These are phyloP conservation scores for Oxyria digyna DNA, from an alignment of 148 eudicot genomes.

Conservation along the genomic window DNA sequence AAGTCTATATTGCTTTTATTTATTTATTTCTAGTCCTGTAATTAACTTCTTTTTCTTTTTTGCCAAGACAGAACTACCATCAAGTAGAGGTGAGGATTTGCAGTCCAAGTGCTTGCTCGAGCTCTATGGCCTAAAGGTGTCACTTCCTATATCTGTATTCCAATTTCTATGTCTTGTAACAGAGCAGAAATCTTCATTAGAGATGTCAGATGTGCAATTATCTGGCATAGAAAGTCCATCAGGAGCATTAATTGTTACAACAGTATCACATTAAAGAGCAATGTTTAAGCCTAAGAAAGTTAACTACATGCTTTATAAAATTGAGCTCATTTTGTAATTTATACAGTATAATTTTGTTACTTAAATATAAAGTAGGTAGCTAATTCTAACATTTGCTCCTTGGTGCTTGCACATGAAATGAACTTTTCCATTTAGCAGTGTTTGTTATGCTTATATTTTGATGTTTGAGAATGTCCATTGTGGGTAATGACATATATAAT, in stretches of 20 bases:
- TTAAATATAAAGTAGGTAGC: too few relatives aligned
- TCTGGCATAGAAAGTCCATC: neutral
- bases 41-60: neutral
- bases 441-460: neutral
- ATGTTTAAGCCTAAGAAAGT: neutral
- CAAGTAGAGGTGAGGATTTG: constrained; percentile 91
- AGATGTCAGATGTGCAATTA: neutral
- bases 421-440: neutral
- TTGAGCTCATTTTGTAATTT: neutral
- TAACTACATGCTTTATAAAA: neutral
- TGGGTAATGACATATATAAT: neutral
- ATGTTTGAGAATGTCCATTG: neutral
- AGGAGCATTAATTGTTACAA: neutral
- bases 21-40: neutral
- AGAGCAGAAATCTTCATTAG: too few relatives aligned
- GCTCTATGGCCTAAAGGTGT: constrained; percentile 96
- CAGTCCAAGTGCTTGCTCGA: constrained; percentile 97
- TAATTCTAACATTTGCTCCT: neutral
- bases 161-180: too few relatives aligned
- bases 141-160: neutral
- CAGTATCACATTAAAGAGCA: neutral
- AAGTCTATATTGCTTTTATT: neutral
- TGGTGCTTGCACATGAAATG: neutral
- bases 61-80: constrained; percentile 58
- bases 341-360: neutral